Conservation (phyloP, 2,329 filamentous ascomycete species). For the Moelleriella libera region DNA sequence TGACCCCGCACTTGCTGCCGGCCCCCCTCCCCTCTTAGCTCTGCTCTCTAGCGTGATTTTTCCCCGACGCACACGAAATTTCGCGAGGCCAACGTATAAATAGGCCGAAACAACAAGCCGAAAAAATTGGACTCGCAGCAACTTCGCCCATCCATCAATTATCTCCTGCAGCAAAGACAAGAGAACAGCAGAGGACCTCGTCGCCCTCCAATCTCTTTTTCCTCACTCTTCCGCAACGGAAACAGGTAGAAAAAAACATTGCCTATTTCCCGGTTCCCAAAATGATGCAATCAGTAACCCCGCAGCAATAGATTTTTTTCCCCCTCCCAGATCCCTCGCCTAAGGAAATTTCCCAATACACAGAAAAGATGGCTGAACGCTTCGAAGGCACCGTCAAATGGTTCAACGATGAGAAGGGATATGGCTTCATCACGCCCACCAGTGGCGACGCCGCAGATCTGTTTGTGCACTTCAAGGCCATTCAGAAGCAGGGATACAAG, state of each 20-base stretch:
- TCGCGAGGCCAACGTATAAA: neutral
- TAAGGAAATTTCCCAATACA: neutral
- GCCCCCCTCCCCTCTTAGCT: neutral
- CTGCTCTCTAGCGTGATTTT: neutral
- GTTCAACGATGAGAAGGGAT: constrained; percentile 10
- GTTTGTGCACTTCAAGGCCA: constrained; percentile 8
- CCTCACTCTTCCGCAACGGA: too few species aligned
- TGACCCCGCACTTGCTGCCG: neutral
- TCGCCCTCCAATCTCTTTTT: too few species aligned
- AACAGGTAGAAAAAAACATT: too few species aligned
- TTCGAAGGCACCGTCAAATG: constrained; percentile 7
- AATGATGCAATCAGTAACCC: neutral
- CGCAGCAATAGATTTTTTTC: neutral
- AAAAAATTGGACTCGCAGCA: neutral
- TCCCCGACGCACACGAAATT: neutral
- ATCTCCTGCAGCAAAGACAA: neutral
- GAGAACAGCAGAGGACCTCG: too few species aligned
- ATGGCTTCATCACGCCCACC: constrained; percentile 7
- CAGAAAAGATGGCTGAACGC: constrained; percentile 6
- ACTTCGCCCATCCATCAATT: neutral
- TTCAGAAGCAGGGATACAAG: constrained; percentile 7
- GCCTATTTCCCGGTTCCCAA: neutral
- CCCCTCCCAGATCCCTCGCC: too few species aligned
- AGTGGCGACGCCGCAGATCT: constrained; percentile 3
- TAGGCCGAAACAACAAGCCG: neutral